Evolutionary conservation across 768 basidiomycete species (phyloP), one percentile per base, ranked within the genome.

Genomic region (Coprinopsis sp.): DNA sequence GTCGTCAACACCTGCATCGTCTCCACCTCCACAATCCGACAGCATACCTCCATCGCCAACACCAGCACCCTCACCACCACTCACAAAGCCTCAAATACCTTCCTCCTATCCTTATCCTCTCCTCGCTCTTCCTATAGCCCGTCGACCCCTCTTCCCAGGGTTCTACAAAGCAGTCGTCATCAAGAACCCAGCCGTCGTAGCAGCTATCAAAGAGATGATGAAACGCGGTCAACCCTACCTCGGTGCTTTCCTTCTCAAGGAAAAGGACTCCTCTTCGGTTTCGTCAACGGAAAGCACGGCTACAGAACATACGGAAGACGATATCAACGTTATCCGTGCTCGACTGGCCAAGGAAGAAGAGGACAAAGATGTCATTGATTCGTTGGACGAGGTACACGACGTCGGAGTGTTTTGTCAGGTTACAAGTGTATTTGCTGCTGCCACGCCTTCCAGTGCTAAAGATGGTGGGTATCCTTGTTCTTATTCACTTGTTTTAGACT

Each of bases 81-180:
- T 91, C 54, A 83, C 91, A 3, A 91, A 89, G 54, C 89, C 88
- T 48, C 83, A 87, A 13, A 84, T 96, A 3, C 93, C 94, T 1
- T 91, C 92, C 63, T 60, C 80, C 49, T 97, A 97, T 64, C 94
- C 95, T 1, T 91, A 95, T 33, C 47, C 47, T 61, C 85, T 97
- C 33, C 78, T 98, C 23, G 95, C 94, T 2, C 79, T 98, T 0
- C 95, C 95, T 3, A 97, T 98, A 50, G 92, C 92, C 25, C 84
- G 93, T 33, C 79, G 95, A 14, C 95, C 95, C 1, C 82, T 97
- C 37, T 97, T 97, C 70, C 95, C 95, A 3, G 92, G 93, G 24
- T 96, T 97, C 66, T 97, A 97, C 77, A 96, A 97, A 64, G 95
- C 94, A 2, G 94, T 98, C 40, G 92, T 97, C 47, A 78, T 99